Conservation (phyloP, 169 alveolate species). For the Eimeria brunetti region DNA sequence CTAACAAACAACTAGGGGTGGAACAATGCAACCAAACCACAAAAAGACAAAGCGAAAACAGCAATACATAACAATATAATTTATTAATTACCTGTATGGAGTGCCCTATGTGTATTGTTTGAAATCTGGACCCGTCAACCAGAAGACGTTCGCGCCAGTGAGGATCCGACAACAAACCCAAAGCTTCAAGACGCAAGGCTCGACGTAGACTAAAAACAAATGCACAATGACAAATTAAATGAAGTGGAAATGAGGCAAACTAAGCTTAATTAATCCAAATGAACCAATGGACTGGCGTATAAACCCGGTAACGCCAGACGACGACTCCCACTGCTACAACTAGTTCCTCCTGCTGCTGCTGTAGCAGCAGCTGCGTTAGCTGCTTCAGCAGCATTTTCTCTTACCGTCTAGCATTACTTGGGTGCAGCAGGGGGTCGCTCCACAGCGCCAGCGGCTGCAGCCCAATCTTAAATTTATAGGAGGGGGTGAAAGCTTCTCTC, state of each 20-base stretch:
- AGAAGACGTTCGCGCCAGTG: constrained; percentile 56
- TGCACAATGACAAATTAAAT: background rate
- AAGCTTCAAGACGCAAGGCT: constrained; percentile 22
- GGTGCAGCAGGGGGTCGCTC: constrained; percentile 10
- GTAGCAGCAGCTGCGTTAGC: too few relatives aligned
- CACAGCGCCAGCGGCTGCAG: constrained; percentile 9
- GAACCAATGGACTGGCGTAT: too few relatives aligned
- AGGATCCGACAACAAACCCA: constrained; percentile 5
- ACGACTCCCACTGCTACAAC: too few relatives aligned
- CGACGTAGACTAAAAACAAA: constrained; percentile 12
- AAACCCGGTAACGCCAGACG: too few relatives aligned
- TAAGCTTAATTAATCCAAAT: too few relatives aligned
- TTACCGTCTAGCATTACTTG: constrained; percentile 2
- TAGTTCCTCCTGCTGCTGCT: too few relatives aligned
- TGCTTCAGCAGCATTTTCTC: too few relatives aligned
- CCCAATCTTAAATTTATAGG: background rate
- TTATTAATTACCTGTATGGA: constrained; percentile 46
- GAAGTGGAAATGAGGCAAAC: too few relatives aligned
- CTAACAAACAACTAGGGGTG: too few relatives aligned
- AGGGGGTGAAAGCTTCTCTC: background rate
- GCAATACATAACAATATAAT: background rate
- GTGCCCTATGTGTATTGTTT: constrained; percentile 52
- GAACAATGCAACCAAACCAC: background rate
- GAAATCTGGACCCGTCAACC: constrained; percentile 53
- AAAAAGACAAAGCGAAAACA: background rate